A percentile compares a stretch with the other conserved stretches of the same genome.
phyloP scores from a whole-genome alignment of 768 basidiomycete species.

The Auricularia auricula-judae region DNA sequence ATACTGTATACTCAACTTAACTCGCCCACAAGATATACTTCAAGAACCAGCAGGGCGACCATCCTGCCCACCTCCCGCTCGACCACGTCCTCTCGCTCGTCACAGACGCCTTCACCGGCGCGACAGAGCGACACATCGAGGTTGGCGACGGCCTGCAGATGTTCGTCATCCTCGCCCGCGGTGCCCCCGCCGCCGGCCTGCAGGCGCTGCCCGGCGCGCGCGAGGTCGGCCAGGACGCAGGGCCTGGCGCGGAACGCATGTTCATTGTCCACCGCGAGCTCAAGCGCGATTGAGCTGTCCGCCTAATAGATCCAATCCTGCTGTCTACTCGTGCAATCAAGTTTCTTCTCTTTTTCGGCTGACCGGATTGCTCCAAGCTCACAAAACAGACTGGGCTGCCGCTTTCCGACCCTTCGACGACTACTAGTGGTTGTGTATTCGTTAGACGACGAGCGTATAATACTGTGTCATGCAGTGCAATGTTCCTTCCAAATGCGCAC shows the following conservation, averaged over 20 bases:
- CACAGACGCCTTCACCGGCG: slow-evolving; percentile 92
- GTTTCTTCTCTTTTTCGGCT: too few species aligned
- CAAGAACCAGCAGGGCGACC: slow-evolving; percentile 82
- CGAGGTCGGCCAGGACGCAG: slow-evolving; percentile 50
- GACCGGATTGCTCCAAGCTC: neutral
- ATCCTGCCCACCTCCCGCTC: slow-evolving; percentile 76
- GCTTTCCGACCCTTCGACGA: too few species aligned
- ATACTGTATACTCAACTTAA: slow-evolving; percentile 3
- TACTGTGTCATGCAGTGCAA: too few species aligned
- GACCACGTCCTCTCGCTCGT: slow-evolving; percentile 73
- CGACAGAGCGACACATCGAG: slow-evolving; percentile 98
- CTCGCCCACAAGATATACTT: slow-evolving; percentile 71
- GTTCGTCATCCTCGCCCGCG: slow-evolving; percentile 71
- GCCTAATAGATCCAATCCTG: too few species aligned
- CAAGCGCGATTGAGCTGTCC: slow-evolving; percentile 57
- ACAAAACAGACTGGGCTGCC: too few species aligned
- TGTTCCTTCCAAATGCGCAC: too few species aligned
- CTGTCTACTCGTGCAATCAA: too few species aligned
- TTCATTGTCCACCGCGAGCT: slow-evolving; percentile 68
- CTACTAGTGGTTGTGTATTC: too few species aligned
- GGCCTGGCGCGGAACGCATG: slow-evolving; percentile 49
- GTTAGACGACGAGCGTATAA: too few species aligned
- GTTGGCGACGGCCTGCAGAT: slow-evolving; percentile 95
- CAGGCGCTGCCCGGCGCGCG: slow-evolving; percentile 43
- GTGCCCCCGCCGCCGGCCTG: slow-evolving; percentile 47